phyloP scores from a whole-genome alignment of 371 early-diverging fungal genomes.

The Syncephalis plumigaleata region DNA sequence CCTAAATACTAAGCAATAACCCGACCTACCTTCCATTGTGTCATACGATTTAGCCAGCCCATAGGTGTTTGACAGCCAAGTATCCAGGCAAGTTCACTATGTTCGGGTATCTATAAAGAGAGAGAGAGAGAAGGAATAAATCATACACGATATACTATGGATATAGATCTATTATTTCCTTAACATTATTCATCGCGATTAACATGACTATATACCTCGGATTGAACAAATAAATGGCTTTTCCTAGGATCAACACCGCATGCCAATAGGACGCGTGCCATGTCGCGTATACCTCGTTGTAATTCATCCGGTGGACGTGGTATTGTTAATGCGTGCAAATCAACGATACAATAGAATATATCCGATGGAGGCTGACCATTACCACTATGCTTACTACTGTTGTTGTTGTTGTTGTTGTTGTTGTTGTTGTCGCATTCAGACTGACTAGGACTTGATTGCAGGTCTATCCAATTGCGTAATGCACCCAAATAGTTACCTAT shows the following conservation, averaged over 20 bases:
- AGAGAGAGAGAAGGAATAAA: not conserved
- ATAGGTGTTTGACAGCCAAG: slow-evolving; percentile 73
- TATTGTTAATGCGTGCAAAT: slow-evolving; percentile 81
- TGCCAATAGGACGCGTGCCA: slow-evolving; percentile 60
- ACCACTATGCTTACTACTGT: slow-evolving; percentile 1
- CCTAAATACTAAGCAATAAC: too few relatives aligned
- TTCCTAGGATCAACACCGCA: slow-evolving; percentile 73
- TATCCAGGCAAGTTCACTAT: slow-evolving; percentile 76
- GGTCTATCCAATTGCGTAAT: slow-evolving; percentile 60
- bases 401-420: too few relatives aligned
- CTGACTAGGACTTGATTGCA: too few relatives aligned
- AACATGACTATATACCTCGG: slow-evolving; percentile 16
- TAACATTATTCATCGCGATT: not conserved
- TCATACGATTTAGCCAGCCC: slow-evolving; percentile 83
- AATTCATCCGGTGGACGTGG: slow-evolving; percentile 52
- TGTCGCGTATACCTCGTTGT: slow-evolving; percentile 37
- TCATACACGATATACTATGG: too few relatives aligned
- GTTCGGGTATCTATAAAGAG: slow-evolving; percentile 36
- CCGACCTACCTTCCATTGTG: slow-evolving; percentile 74
- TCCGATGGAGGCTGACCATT: slow-evolving; percentile 3
- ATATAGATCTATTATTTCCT: too few relatives aligned
- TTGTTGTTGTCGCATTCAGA: too few relatives aligned
- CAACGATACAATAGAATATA: slow-evolving; percentile 61
- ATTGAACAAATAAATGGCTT: slow-evolving; percentile 68
- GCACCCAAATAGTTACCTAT: slow-evolving; percentile 93